These are phyloP conservation scores for Kitagawia praeruptora DNA, from an alignment of 129 eudicot species.

Conservation along the genomic window DNA sequence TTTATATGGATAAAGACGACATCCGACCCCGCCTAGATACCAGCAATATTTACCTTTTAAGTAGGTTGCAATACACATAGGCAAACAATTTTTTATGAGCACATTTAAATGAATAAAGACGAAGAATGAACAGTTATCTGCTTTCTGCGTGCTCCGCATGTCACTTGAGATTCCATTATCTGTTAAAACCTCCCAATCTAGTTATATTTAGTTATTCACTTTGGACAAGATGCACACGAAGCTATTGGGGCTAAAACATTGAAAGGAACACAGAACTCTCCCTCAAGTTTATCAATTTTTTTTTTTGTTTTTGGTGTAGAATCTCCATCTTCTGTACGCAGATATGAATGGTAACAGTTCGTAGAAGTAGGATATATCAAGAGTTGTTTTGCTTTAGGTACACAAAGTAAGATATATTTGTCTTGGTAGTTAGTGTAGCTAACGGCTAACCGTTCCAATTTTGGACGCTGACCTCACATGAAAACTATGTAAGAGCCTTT, in stretches of 20 bases:
- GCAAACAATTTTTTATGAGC: neutral
- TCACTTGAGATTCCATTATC: neutral
- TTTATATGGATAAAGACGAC: conserved; percentile 8
- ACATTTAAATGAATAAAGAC: conserved; percentile 1
- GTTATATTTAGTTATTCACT: neutral
- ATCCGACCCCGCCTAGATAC: neutral
- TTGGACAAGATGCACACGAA: neutral
- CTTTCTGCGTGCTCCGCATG: neutral
- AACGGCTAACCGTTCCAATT: neutral
- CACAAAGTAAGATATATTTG: neutral
- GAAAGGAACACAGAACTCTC: neutral
- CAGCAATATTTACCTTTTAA: neutral
- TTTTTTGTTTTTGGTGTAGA: neutral
- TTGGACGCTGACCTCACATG: neutral
- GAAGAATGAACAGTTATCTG: neutral
- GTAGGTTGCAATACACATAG: neutral
- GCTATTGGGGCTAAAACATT: neutral
- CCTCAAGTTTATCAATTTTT: neutral
- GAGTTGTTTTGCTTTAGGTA: neutral
- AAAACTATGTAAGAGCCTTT: neutral
- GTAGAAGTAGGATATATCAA: neutral
- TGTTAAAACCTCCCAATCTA: neutral
- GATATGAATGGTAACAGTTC: neutral
- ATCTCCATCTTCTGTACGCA: neutral
- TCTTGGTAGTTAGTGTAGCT: neutral